Evolutionary conservation across 2,329 filamentous ascomycete genomes (phyloP).

Genomic region (Claviceps sp.): DNA sequence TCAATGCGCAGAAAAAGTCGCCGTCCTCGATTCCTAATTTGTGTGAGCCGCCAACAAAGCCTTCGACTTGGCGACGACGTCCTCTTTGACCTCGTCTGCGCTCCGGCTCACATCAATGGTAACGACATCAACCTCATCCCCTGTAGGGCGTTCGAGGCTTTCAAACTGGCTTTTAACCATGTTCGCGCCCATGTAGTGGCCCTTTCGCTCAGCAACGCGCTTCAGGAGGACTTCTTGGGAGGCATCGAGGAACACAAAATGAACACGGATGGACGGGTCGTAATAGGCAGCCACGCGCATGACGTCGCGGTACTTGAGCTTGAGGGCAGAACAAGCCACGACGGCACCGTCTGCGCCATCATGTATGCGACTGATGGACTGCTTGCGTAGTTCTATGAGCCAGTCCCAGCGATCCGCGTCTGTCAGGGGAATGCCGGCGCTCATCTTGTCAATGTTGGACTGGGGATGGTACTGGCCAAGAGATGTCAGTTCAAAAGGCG

Average conservation of each 20-base stretch:
- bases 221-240: constrained; percentile 60
- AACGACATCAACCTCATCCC: constrained; percentile 59
- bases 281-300: constrained; percentile 72
- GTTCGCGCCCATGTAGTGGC: constrained; percentile 88
- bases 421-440: constrained; percentile 65
- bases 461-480: constrained; percentile 52
- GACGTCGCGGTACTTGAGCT: constrained; percentile 92
- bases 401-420: constrained; percentile 97
- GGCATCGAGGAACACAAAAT: constrained; percentile 86
- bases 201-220: constrained; percentile 60
- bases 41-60: constrained; percentile 29
- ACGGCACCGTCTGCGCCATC: constrained; percentile 62
- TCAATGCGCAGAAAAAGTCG: background rate
- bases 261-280: constrained; percentile 58
- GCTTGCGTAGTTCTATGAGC: constrained; percentile 67
- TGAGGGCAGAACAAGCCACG: constrained; percentile 88
- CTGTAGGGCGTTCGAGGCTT: constrained; percentile 67
- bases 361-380: constrained; percentile 43
- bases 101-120: constrained; percentile 53
- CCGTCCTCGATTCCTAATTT: background rate
- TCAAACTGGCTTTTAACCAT: constrained; percentile 93
- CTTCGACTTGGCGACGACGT: constrained; percentile 44
- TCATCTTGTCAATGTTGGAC: constrained; percentile 86
- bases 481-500: background rate
- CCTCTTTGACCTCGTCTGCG: constrained; percentile 44